These are phyloP conservation scores for Ceratobasidium sp. DNA, from an alignment of 1,284 basidiomycete species.

Conservation along the genomic window DNA sequence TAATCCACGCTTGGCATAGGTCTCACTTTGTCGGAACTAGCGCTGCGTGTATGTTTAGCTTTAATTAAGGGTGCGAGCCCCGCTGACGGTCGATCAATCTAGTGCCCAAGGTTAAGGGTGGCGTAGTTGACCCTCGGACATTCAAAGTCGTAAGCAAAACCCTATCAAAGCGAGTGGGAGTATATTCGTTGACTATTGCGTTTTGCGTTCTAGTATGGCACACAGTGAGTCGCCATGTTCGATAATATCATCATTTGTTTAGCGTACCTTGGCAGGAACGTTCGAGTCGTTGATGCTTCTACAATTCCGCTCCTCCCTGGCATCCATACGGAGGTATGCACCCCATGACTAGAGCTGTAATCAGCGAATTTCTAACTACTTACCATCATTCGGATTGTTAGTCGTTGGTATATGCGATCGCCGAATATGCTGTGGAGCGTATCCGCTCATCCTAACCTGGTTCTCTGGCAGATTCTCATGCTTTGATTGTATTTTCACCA, in stretches of 20 bases:
- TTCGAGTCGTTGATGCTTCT: slow-evolving; percentile 28
- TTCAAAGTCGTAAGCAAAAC: slow-evolving; percentile 33
- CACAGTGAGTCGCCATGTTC: slow-evolving; percentile 5
- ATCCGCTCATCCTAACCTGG: slow-evolving; percentile 11
- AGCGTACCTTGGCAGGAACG: slow-evolving; percentile 14
- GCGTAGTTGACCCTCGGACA: slow-evolving; percentile 28
- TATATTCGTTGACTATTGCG: not conserved
- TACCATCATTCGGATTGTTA: not conserved
- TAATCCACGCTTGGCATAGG: not conserved
- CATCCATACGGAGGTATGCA: slow-evolving; percentile 30
- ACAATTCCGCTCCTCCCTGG: slow-evolving; percentile 32
- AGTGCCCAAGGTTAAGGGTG: slow-evolving; percentile 26
- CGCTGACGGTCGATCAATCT: not conserved
- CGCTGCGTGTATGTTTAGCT: slow-evolving; percentile 11
- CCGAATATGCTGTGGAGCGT: slow-evolving; percentile 35
- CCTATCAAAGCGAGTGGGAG: not conserved
- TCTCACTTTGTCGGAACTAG: slow-evolving; percentile 38
- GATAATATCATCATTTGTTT: not conserved
- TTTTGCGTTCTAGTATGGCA: slow-evolving; percentile 18
- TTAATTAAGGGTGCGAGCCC: too few relatives aligned
- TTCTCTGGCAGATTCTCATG: not conserved
- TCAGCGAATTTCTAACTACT: not conserved
- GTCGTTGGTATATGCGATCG: slow-evolving; percentile 34
- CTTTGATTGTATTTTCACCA: too few relatives aligned
- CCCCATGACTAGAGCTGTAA: not conserved